These are phyloP conservation scores for Abrus precatorius DNA, from an alignment of 306 rosid species.

Conservation along the genomic window DNA sequence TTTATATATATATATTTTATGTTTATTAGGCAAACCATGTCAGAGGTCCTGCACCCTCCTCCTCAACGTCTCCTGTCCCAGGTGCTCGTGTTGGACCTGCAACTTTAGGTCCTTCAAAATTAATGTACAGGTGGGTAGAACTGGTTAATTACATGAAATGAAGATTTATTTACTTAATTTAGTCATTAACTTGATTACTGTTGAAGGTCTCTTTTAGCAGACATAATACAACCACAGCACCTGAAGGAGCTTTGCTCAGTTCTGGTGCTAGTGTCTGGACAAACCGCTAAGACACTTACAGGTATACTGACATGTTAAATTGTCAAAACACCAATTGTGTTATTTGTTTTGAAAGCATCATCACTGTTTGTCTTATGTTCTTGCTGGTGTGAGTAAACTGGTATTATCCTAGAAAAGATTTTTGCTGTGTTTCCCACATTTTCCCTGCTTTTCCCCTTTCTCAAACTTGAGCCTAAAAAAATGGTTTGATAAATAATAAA, in stretches of 20 bases:
- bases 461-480: constrained; percentile 30
- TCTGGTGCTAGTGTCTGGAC: constrained; percentile 87
- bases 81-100: constrained; percentile 74
- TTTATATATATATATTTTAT: constrained; percentile 40
- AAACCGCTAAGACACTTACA: constrained; percentile 81
- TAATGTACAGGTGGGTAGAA: constrained; percentile 95
- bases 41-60: constrained; percentile 68
- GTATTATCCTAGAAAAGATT: no score
- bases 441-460: no score
- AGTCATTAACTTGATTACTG: constrained; percentile 58
- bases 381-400: no score
- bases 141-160: constrained; percentile 38
- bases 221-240: constrained; percentile 94
- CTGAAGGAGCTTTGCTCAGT: constrained; percentile 95
- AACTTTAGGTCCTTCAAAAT: constrained; percentile 85
- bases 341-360: no score
- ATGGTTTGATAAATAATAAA: constrained; percentile 28
- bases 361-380: no score
- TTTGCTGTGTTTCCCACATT: no score
- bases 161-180: constrained; percentile 28
- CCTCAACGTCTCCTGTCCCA: constrained; percentile 68
- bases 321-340: no score
- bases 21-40: constrained; percentile 73
- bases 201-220: constrained; percentile 95
- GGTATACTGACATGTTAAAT: constrained; percentile 57